Base-by-base conservation (phyloP, 805 yeast genomes). In the Helenozyma rhizophorensis region DNA sequence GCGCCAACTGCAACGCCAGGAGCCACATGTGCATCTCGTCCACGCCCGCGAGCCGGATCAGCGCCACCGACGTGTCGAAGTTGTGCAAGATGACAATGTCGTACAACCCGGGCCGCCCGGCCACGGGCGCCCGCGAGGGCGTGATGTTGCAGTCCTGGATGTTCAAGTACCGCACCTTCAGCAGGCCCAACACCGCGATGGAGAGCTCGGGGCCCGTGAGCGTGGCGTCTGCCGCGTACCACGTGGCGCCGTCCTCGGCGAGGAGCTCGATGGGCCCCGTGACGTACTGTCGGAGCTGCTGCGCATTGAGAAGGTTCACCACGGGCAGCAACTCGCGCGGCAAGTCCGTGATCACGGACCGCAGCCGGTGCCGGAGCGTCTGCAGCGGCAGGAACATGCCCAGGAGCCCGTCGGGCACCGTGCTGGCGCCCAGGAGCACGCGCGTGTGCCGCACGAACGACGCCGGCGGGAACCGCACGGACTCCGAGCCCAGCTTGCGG, bases 321-420 rank as follows among this genome's bases (percentile, higher is more conserved):
- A 83, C 70, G 0, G 95, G 94, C 11, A 76, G 58, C 51, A 86
- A 65, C 50, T 84, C 90, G 11, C 75, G 74, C 0, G 88, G 83
- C 22, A 64, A 48, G 19, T 46, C 48, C 17, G 54, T 56, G 32
- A 47, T 47, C 30, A 54, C 43, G 19, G 33, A 17, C 11, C 34
- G 39, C 28, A 33, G 45, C 11, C 45, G 45, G 32, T 36, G 30
- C 31, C 39, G 45, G 21, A 43, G 39, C 30, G 42, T 14, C 33
- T 38, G 47, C 46, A 36, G 46, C 29, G 48, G 46, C 31, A 33
- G 27, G 23, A 40, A 31, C 37, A 35, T 34, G 19, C 26, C 37
- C 23, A 36, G 33, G 27, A 37, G 32, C 12, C 39, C 47, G 15
- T 37, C 42, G 2, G 36, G 27, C 11, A 38, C 15, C 23, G 42